Evolutionary conservation across 306 rosid genomes (phyloP).

Genomic region (Mimosa bimucronata): DNA sequence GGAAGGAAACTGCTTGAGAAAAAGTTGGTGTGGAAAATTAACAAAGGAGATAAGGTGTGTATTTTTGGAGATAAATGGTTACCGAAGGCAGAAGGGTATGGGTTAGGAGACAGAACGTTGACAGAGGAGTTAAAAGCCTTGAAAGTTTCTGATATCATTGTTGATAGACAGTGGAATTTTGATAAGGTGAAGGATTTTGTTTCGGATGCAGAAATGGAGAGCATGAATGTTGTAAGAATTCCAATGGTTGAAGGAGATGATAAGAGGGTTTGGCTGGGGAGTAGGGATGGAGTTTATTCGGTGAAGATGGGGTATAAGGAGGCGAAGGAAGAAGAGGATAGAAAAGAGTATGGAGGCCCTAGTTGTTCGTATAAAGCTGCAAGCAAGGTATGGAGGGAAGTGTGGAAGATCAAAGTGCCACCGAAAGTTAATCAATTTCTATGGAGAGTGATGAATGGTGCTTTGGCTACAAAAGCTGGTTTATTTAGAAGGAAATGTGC

Average conservation of each 20-base stretch:
- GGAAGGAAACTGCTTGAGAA: not conserved
- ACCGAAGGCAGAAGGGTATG: rapidly evolving
- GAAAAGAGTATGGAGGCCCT: not conserved
- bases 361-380: not conserved
- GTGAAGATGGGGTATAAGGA: not conserved
- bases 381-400: no score
- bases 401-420: not conserved
- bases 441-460: not conserved
- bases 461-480: not conserved
- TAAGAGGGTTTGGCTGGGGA: not conserved
- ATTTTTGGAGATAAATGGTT: not conserved
- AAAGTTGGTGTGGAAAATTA: not conserved
- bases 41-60: not conserved
- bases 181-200: not conserved
- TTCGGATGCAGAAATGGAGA: not conserved
- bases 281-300: not conserved
- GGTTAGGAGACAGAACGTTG: not conserved
- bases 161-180: not conserved
- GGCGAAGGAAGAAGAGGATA: not conserved
- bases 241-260: not conserved
- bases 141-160: not conserved
- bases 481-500: not conserved
- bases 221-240: not conserved
- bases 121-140: no score
- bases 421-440: not conserved